Conservation (phyloP, 192 early-diverging fungal genomes). For the Dissophora ornata region DNA sequence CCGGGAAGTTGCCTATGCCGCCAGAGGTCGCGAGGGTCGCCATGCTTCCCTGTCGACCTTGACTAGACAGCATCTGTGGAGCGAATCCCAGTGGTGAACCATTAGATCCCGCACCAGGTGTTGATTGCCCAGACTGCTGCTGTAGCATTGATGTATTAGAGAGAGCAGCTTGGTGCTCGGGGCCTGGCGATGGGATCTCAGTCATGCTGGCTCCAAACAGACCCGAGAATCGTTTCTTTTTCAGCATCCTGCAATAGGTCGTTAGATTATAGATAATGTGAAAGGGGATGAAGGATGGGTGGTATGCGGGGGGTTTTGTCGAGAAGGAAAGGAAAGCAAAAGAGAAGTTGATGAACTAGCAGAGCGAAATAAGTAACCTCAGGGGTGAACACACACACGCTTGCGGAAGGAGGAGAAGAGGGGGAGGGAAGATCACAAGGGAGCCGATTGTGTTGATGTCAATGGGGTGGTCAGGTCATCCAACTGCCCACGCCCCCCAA, state of each 20-base stretch:
- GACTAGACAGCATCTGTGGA: constrained; percentile 29
- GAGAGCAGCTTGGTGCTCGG: constrained; percentile 16
- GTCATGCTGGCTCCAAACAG: constrained; percentile 40
- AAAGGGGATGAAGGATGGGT: no score
- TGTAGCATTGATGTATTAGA: neutral
- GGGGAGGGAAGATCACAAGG: no score
- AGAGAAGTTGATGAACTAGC: no score
- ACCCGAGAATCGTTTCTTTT: constrained; percentile 49
- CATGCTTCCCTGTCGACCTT: constrained; percentile 40
- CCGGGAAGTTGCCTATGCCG: constrained; percentile 3
- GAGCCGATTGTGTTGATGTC: no score
- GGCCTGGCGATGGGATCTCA: constrained; percentile 40
- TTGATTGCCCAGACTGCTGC: neutral
- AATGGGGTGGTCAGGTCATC: no score
- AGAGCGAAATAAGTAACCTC: no score
- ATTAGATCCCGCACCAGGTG: neutral
- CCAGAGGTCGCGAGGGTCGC: constrained; percentile 5
- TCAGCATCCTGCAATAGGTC: constrained; percentile 39
- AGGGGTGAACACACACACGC: no score
- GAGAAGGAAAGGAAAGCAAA: neutral
- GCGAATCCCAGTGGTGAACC: no score
- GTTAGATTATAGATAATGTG: no score
- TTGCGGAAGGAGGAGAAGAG: no score
- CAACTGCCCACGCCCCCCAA: no score
- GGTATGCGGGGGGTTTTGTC: neutral